Conservation (phyloP, 2,329 filamentous ascomycete genomes). For the Colletotrichum phormii region DNA sequence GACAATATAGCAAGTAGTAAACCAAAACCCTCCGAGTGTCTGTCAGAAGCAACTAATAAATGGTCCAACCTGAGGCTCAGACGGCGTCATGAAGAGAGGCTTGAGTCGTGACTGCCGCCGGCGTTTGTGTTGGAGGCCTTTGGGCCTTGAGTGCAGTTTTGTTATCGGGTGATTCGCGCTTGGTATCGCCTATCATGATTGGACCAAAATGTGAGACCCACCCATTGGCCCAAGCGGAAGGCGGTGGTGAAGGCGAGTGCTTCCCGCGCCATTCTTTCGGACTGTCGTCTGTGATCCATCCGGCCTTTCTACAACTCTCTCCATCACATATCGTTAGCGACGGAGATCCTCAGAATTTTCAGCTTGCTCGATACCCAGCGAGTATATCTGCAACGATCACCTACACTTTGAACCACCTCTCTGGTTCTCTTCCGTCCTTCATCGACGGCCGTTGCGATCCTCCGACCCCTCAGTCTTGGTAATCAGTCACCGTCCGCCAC, state of each 20-base stretch:
- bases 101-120: slow-evolving; percentile 3
- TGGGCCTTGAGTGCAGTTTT: slow-evolving; percentile 5
- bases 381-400: not conserved
- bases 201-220: not conserved
- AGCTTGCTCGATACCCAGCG: not conserved
- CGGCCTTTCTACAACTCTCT: slow-evolving; percentile 1
- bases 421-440: not conserved
- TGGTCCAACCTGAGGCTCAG: not conserved
- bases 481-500: slow-evolving; percentile 37
- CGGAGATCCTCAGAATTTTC: not conserved
- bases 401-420: not conserved
- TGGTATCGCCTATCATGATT: slow-evolving; percentile 11
- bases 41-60: not conserved
- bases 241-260: slow-evolving; percentile 29
- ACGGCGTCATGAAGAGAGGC: slow-evolving; percentile 16
- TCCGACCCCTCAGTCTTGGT: slow-evolving; percentile 20
- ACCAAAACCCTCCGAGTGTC: not conserved
- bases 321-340: slow-evolving; percentile 5
- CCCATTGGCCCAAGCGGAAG: slow-evolving; percentile 28
- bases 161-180: slow-evolving; percentile 33
- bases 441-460: slow-evolving; percentile 6
- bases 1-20: not conserved
- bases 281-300: not conserved
- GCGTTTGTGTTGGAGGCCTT: slow-evolving; percentile 1
- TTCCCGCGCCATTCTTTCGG: slow-evolving; percentile 32